These are phyloP conservation scores for Cladophialophora exuberans DNA, from an alignment of 2,329 filamentous ascomycete genomes.

Conservation along the genomic window DNA sequence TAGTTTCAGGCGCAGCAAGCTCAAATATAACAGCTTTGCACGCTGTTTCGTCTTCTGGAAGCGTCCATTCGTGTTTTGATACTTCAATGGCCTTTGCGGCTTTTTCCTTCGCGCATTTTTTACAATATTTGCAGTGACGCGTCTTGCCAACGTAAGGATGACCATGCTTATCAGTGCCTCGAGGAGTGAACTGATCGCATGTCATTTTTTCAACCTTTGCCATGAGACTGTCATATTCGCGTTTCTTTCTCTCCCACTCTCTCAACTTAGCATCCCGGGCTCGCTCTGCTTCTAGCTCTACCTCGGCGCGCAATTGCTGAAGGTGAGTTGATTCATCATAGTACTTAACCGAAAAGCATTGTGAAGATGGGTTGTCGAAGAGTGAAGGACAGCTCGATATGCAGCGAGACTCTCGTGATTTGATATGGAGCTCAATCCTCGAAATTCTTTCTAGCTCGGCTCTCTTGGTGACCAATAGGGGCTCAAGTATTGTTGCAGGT, in stretches of 20 bases:
- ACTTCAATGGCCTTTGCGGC: conserved; percentile 51
- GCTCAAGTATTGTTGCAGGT: conserved; percentile 43
- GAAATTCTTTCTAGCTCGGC: conserved; percentile 52
- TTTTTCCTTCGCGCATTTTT: conserved; percentile 39
- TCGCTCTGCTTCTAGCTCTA: conserved; percentile 44
- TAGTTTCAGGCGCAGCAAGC: conserved; percentile 46
- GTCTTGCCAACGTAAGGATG: background rate
- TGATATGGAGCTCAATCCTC: conserved; percentile 54
- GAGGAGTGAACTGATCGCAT: conserved; percentile 10
- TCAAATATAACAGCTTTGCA: conserved; percentile 59
- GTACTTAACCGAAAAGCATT: conserved; percentile 54
- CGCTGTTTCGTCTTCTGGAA: conserved; percentile 41
- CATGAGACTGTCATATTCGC: conserved; percentile 32
- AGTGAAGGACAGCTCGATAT: conserved; percentile 36
- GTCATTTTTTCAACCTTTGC: background rate
- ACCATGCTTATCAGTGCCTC: background rate
- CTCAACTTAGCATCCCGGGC: conserved; percentile 37
- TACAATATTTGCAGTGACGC: conserved; percentile 35
- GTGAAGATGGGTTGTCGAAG: conserved; percentile 40
- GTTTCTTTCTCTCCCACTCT: conserved; percentile 40
- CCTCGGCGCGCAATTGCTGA: conserved; percentile 41
- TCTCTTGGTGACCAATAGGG: conserved; percentile 50
- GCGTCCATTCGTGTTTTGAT: conserved; percentile 59
- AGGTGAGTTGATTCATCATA: conserved; percentile 51
- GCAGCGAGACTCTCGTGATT: conserved; percentile 35